Percentiles rank a stretch among this genome's conserved stretches.
Conservation (phyloP, 306 rosid genomes). For the Gillenia trifoliata region DNA sequence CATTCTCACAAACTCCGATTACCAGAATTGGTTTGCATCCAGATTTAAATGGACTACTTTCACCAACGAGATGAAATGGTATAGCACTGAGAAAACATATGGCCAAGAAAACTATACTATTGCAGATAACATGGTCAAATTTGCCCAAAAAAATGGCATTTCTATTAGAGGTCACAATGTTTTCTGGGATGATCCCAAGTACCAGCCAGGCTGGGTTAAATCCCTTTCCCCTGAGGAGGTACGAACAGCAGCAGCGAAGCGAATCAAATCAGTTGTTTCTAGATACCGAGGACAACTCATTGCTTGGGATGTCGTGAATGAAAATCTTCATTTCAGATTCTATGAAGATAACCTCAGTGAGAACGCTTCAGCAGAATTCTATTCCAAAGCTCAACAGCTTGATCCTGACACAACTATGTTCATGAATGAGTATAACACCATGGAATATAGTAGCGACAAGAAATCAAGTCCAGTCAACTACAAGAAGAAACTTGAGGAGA, state of each 20-base stretch:
- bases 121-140: slow-evolving; percentile 59
- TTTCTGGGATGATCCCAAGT: slow-evolving; percentile 48
- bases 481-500: slow-evolving; percentile 34
- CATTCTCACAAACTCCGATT: slow-evolving; percentile 45
- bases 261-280: slow-evolving; percentile 59
- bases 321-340: slow-evolving; percentile 65
- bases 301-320: slow-evolving; percentile 82
- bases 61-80: slow-evolving; percentile 86
- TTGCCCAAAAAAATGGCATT: slow-evolving; percentile 41
- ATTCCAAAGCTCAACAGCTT: slow-evolving; percentile 39
- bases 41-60: slow-evolving; percentile 63
- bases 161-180: slow-evolving; percentile 63
- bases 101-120: slow-evolving; percentile 63
- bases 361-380: slow-evolving; percentile 51
- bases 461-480: slow-evolving; percentile 32
- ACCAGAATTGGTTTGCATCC: slow-evolving; percentile 55
- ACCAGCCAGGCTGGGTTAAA: slow-evolving; percentile 58
- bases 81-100: slow-evolving; percentile 45
- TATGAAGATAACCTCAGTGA: slow-evolving; percentile 49
- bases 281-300: slow-evolving; percentile 59
- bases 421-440: slow-evolving; percentile 67
- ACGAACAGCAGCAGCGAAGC: slow-evolving; percentile 32
- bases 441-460: slow-evolving; percentile 40
- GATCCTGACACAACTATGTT: slow-evolving; percentile 53
- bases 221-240: slow-evolving; percentile 39